phyloP scores from a whole-genome alignment of 2,329 filamentous ascomycete genomes.

The Stagonosporopsis tanaceti region DNA sequence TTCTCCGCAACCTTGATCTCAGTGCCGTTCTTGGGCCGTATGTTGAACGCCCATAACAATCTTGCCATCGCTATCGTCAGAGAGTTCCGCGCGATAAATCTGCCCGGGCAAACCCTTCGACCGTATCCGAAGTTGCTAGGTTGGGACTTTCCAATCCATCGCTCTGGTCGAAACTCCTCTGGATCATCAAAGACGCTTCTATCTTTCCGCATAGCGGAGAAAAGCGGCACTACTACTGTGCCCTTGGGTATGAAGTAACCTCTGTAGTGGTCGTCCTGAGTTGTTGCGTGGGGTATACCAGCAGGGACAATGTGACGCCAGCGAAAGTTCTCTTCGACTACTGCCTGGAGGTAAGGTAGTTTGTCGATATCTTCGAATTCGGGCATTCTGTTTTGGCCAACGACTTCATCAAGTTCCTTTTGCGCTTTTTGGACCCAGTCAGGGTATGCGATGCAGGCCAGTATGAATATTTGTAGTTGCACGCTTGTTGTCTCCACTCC shows the following conservation, averaged over 20 bases:
- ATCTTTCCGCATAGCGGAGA: constrained; percentile 13
- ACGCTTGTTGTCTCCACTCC: constrained; percentile 33
- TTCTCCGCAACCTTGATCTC: not conserved
- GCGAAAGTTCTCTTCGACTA: constrained; percentile 42
- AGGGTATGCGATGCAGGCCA: constrained; percentile 23
- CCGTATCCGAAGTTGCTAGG: constrained; percentile 58
- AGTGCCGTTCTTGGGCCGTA: constrained; percentile 29
- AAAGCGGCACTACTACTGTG: constrained; percentile 43
- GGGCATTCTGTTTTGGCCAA: constrained; percentile 29
- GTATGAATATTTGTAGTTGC: not conserved
- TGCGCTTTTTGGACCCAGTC: constrained; percentile 22
- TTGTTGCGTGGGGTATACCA: constrained; percentile 54
- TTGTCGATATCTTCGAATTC: constrained; percentile 30
- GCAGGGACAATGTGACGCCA: constrained; percentile 50
- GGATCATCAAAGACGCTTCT: too few relatives aligned
- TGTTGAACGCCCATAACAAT: constrained; percentile 61
- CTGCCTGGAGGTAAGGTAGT: constrained; percentile 39
- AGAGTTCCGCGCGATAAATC: constrained; percentile 43
- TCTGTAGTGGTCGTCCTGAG: too few relatives aligned
- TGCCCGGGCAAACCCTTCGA: constrained; percentile 25
- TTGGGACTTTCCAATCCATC: constrained; percentile 36
- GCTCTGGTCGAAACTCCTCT: constrained; percentile 38
- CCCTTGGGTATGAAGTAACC: constrained; percentile 35
- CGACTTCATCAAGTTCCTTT: constrained; percentile 29
- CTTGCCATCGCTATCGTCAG: constrained; percentile 59